Evolutionary conservation across 164 flowering plant species (phyloP).

Genomic region (Amborella trichopoda): DNA sequence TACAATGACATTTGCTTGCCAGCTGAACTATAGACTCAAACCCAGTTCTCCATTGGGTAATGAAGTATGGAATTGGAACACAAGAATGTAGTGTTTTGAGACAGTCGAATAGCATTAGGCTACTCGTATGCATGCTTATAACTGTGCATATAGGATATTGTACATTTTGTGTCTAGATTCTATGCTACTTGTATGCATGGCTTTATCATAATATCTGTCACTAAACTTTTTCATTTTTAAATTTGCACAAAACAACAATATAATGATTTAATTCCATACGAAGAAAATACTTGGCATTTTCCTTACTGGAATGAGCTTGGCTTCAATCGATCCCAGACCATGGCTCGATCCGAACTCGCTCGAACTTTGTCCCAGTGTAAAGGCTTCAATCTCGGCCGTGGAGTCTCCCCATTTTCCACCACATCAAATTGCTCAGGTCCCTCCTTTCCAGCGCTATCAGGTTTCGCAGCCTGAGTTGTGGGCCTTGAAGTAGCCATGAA

Average conservation of each 20-base stretch:
- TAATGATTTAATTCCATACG: not conserved
- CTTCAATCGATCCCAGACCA: conserved; percentile 94
- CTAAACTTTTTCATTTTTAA: not conserved
- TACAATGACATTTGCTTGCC: too few species aligned
- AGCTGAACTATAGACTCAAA: too few species aligned
- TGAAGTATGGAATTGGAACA: too few species aligned
- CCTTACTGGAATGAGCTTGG: conserved; percentile 98
- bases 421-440: conserved; percentile 13
- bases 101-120: too few species aligned
- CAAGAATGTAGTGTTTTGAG: too few species aligned
- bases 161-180: not conserved
- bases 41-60: too few species aligned
- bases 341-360: conserved; percentile 83
- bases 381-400: conserved; percentile 73
- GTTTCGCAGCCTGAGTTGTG: conserved; percentile 4
- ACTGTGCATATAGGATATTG: too few species aligned
- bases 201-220: not conserved
- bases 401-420: conserved; percentile 32
- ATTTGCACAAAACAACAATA: not conserved
- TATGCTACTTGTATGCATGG: not conserved
- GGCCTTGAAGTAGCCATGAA: conserved; percentile 15
- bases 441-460: conserved; percentile 14
- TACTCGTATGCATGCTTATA: too few species aligned
- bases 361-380: conserved; percentile 99
- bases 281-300: not conserved